These are phyloP conservation scores for Lentinus brumalis DNA, from an alignment of 768 basidiomycete species.

Conservation along the genomic window DNA sequence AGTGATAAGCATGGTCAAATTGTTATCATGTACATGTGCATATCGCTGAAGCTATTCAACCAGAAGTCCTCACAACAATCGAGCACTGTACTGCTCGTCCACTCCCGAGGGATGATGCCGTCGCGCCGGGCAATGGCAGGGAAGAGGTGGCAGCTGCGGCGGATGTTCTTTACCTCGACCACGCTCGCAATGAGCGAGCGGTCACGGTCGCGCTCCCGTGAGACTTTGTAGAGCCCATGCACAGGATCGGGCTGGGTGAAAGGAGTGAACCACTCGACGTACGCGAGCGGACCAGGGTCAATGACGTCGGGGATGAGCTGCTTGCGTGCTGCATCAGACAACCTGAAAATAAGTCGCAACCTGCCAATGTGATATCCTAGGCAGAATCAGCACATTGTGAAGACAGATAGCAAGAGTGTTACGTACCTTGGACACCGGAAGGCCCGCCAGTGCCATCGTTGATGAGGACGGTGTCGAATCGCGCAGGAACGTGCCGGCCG, in stretches of 20 bases:
- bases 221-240: conserved; percentile 29
- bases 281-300: conserved; percentile 27
- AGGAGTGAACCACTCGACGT: conserved; percentile 34
- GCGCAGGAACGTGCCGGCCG: neutral
- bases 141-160: conserved; percentile 4
- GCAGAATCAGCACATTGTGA: neutral
- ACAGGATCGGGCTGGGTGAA: conserved; percentile 25
- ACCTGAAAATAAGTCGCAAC: conserved; percentile 30
- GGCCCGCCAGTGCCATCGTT: neutral
- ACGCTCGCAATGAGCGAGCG: conserved; percentile 2
- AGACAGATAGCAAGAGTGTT: neutral
- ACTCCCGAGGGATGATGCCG: neutral
- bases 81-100: conserved; percentile 6
- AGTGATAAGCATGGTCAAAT: neutral
- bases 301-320: conserved; percentile 6
- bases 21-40: conserved; percentile 1
- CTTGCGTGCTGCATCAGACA: conserved; percentile 12
- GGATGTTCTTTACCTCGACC: conserved; percentile 2
- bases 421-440: neutral
- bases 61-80: neutral
- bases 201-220: neutral
- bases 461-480: conserved; percentile 14
- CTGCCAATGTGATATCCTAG: conserved; percentile 33
- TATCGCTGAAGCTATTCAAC: conserved; percentile 3
- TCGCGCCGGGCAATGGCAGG: neutral